Evolutionary conservation across 2,329 filamentous ascomycete species (phyloP), one percentile per base, ranked within the genome.

Genomic region (Colletotrichum acutatum): DNA sequence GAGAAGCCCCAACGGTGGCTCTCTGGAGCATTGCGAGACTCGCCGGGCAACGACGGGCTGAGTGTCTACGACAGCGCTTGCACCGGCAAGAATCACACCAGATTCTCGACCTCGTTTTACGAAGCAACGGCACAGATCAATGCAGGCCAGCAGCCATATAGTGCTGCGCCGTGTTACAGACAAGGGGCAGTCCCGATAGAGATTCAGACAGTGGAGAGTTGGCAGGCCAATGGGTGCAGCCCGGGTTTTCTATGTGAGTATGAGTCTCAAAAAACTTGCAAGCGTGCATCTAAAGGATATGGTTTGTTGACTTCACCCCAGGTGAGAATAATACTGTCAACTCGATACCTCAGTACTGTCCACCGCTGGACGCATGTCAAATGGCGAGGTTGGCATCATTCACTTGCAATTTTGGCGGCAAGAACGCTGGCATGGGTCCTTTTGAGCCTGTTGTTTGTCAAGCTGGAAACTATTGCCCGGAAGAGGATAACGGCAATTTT

Each of bases 401-500:
- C 9, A 77, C 81, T 3, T 86, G 83, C 69, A 37, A 64, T 1
- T 75, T 80, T 5, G 26, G 80, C 0, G 82, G 81, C 26, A 73
- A 53, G 5, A 86, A 85, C 64, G 78, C 83, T 19, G 82, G 76
- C 2, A 86, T 86, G 84, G 84, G 85, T 0, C 82, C 81, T 2
- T 86, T 86, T 64, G 88, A 90, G 74, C 88, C 88, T 1, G 80
- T 87, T 4, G 77, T 89, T 8, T 90, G 88, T 76, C 81, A 82
- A 53, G 75, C 82, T 49, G 88, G 88, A 2, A 81, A 78, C 63
- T 89, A 88, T 74, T 90, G 88, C 62, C 87, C 87, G 1, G 77
- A 74, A 7, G 42, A 67, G 1, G 67, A 67, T 5, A 68, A 76
- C 26, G 85, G 85, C 11, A 83, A 79, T 54, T 76, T 84, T 67